Evolutionary conservation across 2,329 filamentous ascomycete genomes (phyloP), one percentile per base, ranked within the genome.

Genomic region (Ophiostoma piceae): DNA sequence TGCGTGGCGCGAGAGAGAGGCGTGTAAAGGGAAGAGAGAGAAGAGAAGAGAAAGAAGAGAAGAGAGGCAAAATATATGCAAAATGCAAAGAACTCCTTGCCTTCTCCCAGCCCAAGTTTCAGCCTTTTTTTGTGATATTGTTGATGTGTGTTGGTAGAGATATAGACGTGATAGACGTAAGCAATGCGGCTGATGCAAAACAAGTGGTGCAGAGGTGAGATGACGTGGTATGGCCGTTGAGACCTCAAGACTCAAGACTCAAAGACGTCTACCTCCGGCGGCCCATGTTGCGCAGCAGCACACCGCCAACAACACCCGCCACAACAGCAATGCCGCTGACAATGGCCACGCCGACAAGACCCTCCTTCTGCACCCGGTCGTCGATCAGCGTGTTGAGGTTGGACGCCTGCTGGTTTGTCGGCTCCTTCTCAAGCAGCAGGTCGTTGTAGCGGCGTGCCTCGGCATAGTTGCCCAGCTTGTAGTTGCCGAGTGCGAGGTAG

Each of bases 391-490:
- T 85, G 76, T 91, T 88, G 79, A 99, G 82, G 80, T 96, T 96
- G 70, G 88, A 85, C 35, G 94, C 93, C 81, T 99, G 95, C 76
- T 97, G 80, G 79, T 98, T 99, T 66, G 87, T 88, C 9, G 93
- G 92, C 82, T 99, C 95, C 78, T 94, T 90, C 73, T 97, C 92
- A 69, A 98, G 81, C 72, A 99, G 83, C 67, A 94, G 84, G 77
- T 98, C 94, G 79, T 99, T 99, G 82, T 98, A 98, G 77, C 92
- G 87, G 76, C 94, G 86, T 71, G 94, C 94, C 78, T 99, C 95
- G 72, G 90, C 93, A 80, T 97, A 99, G 84, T 97, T 98, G 72
- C 94, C 94, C 66, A 99, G 88, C 84, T 98, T 98, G 87, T 94
- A 98, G 84, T 98, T 97, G 73, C 95, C 95, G 41, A 99, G 87